Base-by-base conservation (phyloP, 176 grass and related monocot genomes). In the Eragrostis nindensis region DNA sequence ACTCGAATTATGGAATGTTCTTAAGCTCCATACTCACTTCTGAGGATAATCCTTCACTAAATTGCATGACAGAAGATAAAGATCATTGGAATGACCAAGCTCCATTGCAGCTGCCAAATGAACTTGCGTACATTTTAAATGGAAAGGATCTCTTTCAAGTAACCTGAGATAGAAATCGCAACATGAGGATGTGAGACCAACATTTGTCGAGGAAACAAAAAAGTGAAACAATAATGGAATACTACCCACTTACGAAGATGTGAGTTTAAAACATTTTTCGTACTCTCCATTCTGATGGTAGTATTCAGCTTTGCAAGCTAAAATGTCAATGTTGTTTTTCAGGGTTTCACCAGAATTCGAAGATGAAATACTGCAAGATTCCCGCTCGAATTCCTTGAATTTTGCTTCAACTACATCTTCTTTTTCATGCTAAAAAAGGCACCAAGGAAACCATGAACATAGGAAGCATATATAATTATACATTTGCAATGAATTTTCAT, bases 21-120 rank as follows among this genome's bases (percentile, higher is more conserved):
- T 24, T 39, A 74, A 48, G 26, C 62, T 46, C 4, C 7, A 75
- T 78, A 91, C 95, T 91, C 71, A 98, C 96, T 95, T 95, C 75
- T 98, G 88, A 88, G 96, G 96, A 91, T 98, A 95, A 76, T 95
- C 93, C 72, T 93, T 93, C 44, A 98, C 96, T 67, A 98, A 83
- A 85, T 92, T 98, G 84, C 85, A 90, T 27, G 96, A 78, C 84
- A 98, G 71, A 84, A 98, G 79, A 89, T 98, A 98, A 81, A 98
- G 89, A 80, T 98, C 96, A 65, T 98, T 98, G 62, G 95, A 94
- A 83, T 86, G 90, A 62, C 88, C 88, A 89, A 98, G 96, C 75
- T 98, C 96, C 83, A 98, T 80, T 75, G 92, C 84, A 93, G 96
- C 78, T 73, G 87, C 96, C 84, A 95, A 85, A 93, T 98, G 89